Evolutionary conservation across 768 basidiomycete genomes (phyloP), one percentile per base, ranked within the genome.

Genomic region (Tylopilus sp.): DNA sequence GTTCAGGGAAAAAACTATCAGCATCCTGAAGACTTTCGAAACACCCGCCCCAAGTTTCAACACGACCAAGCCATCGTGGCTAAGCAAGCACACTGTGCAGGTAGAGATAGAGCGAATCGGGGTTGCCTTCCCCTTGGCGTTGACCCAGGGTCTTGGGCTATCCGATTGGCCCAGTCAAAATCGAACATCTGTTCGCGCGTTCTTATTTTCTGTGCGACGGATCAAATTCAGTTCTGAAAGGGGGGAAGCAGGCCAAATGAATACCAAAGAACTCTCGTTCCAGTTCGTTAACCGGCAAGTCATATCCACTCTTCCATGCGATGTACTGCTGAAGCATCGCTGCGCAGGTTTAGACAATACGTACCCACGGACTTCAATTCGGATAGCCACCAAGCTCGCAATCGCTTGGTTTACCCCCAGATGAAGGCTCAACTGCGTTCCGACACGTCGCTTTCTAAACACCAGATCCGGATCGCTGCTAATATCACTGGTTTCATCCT

Each of bases 51-150:
- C 72, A 13, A 47, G 60, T 18, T 23, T 48, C 22, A 46, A 45
- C 21, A 21, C 44, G 13, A 50, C 56, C 23, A 64, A 72, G 25
- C 61, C 73, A 0, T 72, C 80, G 6, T 85, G 83, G 82, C 61
- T 89, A 17, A 76, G 78, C 53, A 67, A 74, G 40, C 79, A 82
- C 54, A 72, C 73, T 48, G 71, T 88, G 56, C 70, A 75, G 21
- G 71, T 89, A 20, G 72, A 72, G 13, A 73, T 88, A 50, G 72
- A 74, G 25, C 83, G 86, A 57, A 76, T 98, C 31, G 94, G 94
- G n/a, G 80, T 93, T 3, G 95, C 92, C 6, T 91, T 98, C 59
- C 95, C 95, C 1, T 74, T 98, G 23, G 79, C 79, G 1, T 75
- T 83, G 47, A 79, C 83, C 48, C 75, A 78, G 54, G 77, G 80